Evolutionary conservation across 805 yeast species (phyloP), one percentile per base, ranked within the genome.

Genomic region (Kodamaea laetipori): DNA sequence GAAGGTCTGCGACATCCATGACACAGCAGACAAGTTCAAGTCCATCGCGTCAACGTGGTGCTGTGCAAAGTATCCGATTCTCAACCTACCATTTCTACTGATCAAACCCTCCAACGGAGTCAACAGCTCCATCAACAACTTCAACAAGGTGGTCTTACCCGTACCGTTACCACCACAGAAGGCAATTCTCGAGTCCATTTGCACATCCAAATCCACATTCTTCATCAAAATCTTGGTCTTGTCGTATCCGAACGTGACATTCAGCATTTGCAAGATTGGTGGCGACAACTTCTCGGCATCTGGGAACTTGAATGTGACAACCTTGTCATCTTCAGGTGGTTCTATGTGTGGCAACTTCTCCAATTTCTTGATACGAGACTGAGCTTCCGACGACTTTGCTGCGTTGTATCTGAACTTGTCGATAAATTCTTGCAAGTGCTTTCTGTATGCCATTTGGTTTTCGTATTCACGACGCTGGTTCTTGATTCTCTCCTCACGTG

Each of bases 1-100:
- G 73, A 75, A 89, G 4, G 84, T 80, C 48, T 78, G 73, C 6
- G 95, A 83, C 87, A 94, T 79, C 98, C 99, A 94, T 38, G 87
- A 83, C 7, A 94, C 97, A 0, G 99, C 97, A 44, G 87, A 85
- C 34, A 80, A 68, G 11, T 66, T 76, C 54, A 90, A 71, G 60
- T 94, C 98, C 97, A 94, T 87, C n/a, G 90, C 84, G 57, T 94
- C 99, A 53, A 94, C 95, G 58, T 94, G 99, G 64, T 94, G 98
- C 71, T 94, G 99, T 11, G 99, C 97, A 70, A 94, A 94, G 65
- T 94, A 94, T 12, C 96, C 98, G 43, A 94, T 86, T 68, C 98
- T 80, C 53, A 94, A 71, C 55, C 97, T 78, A 33, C 94, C 84
- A 58, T 94, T 90, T 51, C 80, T 80, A 16, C 88, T 77, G 15